A percentile compares a stretch with the other conserved stretches of the same genome.
Conservation (phyloP, 331 rosid genomes). For the Prunus yedoensis region DNA sequence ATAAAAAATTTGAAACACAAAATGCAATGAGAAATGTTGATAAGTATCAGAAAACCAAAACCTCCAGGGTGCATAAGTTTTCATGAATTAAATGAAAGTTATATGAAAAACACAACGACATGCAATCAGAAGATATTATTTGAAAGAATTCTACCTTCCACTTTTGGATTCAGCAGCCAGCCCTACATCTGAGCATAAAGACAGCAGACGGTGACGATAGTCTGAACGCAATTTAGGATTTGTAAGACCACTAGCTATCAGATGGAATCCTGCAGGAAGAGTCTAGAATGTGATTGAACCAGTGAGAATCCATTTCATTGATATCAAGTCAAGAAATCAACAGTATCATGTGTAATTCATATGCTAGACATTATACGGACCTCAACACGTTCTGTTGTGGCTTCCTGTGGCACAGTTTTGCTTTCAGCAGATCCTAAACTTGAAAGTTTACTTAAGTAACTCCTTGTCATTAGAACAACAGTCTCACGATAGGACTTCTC, state of each 20-base stretch:
- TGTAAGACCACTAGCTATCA: slow-evolving; percentile 74
- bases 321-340: slow-evolving; percentile 40
- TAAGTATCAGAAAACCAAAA: slow-evolving; percentile 20
- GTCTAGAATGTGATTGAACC: slow-evolving; percentile 91
- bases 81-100: slow-evolving; percentile 5
- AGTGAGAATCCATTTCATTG: slow-evolving; percentile 72
- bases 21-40: slow-evolving; percentile 1
- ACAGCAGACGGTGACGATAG: slow-evolving; percentile 86
- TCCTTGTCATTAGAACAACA: slow-evolving; percentile 92
- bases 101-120: slow-evolving; percentile 19
- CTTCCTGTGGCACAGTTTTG: slow-evolving; percentile 86
- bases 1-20: neutral
- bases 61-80: slow-evolving; percentile 11
- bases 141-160: slow-evolving; percentile 67
- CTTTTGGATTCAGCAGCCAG: slow-evolving; percentile 97
- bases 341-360: slow-evolving; percentile 22
- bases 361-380: slow-evolving; percentile 46
- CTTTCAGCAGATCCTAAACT: slow-evolving; percentile 87
- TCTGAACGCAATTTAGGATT: slow-evolving; percentile 72
- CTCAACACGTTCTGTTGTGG: slow-evolving; percentile 93
- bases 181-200: slow-evolving; percentile 96
- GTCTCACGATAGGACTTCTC: slow-evolving; percentile 99
- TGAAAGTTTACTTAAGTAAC: slow-evolving; percentile 87
- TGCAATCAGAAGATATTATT: slow-evolving; percentile 20
- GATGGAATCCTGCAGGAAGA: slow-evolving; percentile 96